Evolutionary conservation across 352 stramenopile genomes (phyloP), one percentile per base, ranked within the genome.

Genomic region (Phytopythium kandeliae): DNA sequence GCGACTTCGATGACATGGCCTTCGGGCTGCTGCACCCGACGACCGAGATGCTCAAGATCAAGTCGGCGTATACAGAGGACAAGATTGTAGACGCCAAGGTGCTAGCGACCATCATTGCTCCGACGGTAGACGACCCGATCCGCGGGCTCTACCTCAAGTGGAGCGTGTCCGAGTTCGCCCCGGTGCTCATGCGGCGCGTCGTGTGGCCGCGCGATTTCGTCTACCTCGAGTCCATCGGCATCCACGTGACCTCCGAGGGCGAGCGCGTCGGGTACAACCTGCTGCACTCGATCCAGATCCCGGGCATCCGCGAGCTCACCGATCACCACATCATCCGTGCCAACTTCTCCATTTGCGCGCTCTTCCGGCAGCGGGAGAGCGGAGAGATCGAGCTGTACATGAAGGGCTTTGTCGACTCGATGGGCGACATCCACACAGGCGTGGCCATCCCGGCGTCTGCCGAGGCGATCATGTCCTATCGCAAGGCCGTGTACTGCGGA

Each of bases 141-240:
- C 49, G 71, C n/a, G 74, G 76, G 1, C 48, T 86, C 1, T 67
- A 65, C 24, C 51, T 89, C 50, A 86, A 86, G 46, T 89, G 78
- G 78, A 58, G 65, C 30, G 68, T 89, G 17, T 70, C 69, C 25
- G 55, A 69, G 33, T 65, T 62, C 21, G 57, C 46, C 1, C 61
- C 65, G 0, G 25, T 44, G 22, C 19, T 76, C 21, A 49, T 71
- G 2, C 44, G 58, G 26, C 57, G 47, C 10, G 45, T 85, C 30
- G 54, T 85, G 26, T 70, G 70, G 13, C 62, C 66, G 9, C 65
- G 69, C n/a, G 74, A 89, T 43, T 79, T 76, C 22, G 55, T 85
- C 30, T 89, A 67, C 37, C 59, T 85, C 54, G 72, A 89, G 33
- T 58, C 62, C 16, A 71, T 71, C 1, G 74, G 74, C 2, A 62